phyloP scores from a whole-genome alignment of 345 rosid genomes.

The Brassica juncea region DNA sequence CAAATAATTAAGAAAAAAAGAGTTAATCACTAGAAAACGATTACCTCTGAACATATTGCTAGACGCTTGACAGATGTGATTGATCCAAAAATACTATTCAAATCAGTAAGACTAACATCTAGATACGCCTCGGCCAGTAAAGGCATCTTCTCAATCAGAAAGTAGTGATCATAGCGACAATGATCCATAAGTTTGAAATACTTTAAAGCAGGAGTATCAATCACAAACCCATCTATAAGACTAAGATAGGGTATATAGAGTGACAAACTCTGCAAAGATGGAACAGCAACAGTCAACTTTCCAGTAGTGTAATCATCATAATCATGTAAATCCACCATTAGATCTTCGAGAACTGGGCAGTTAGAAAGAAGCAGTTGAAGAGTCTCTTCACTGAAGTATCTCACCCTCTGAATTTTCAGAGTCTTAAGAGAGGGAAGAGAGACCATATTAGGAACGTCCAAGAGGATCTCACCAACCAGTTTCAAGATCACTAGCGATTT shows the following conservation, averaged over 20 bases:
- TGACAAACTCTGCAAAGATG: too few species aligned
- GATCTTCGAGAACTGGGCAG: background rate
- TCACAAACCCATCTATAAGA: too few species aligned
- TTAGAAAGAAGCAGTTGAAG: background rate
- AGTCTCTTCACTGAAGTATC: background rate
- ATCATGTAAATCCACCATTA: background rate
- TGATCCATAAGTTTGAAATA: background rate
- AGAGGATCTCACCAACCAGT: background rate
- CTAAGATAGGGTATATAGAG: too few species aligned
- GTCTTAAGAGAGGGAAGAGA: conserved; percentile 11
- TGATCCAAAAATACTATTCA: conserved; percentile 17
- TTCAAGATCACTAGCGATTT: background rate
- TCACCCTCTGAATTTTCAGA: background rate
- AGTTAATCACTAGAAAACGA: background rate
- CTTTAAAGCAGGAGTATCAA: too few species aligned
- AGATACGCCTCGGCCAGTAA: background rate
- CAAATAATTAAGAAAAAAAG: background rate
- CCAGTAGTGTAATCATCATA: background rate
- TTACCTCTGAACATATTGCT: conserved; percentile 10
- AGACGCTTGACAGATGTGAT: background rate
- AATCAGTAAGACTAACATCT: background rate
- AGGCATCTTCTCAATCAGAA: conserved; percentile 1
- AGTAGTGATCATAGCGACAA: background rate
- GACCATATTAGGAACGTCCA: conserved; percentile 10
- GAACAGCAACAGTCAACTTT: background rate